phyloP scores from a whole-genome alignment of 805 yeast species.

The Zygosaccharomyces rouxii region DNA sequence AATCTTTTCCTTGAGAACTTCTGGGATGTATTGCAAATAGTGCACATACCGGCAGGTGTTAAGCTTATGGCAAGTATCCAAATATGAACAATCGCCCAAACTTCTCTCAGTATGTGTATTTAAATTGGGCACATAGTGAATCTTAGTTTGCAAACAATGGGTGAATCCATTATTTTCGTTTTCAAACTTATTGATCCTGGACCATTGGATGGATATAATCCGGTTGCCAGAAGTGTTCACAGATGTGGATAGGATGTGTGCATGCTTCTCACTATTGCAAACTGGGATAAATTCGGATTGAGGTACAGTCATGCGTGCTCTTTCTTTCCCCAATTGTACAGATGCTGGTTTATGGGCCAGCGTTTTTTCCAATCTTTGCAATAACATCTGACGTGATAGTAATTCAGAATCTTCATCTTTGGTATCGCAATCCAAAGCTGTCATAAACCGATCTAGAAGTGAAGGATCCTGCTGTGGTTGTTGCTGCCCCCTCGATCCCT shows the following conservation, averaged over 20 bases:
- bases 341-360: slow-evolving; percentile 25
- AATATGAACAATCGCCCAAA: slow-evolving; percentile 87
- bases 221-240: slow-evolving; percentile 27
- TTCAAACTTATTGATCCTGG: slow-evolving; percentile 24
- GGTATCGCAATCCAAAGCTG: slow-evolving; percentile 1
- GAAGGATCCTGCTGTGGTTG: background rate
- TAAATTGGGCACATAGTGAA: slow-evolving; percentile 53
- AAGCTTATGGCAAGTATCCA: slow-evolving; percentile 89
- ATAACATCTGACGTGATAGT: slow-evolving; percentile 5
- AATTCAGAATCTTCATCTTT: background rate
- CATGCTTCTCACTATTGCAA: slow-evolving; percentile 24
- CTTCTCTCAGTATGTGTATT: slow-evolving; percentile 61
- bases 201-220: slow-evolving; percentile 28
- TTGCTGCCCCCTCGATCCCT: background rate
- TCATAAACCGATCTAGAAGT: slow-evolving; percentile 7
- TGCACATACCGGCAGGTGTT: slow-evolving; percentile 77
- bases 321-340: slow-evolving; percentile 25
- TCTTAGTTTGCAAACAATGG: slow-evolving; percentile 36
- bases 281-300: slow-evolving; percentile 23
- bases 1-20: slow-evolving; percentile 24
- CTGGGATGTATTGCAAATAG: slow-evolving; percentile 47
- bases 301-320: slow-evolving; percentile 18
- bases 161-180: slow-evolving; percentile 21
- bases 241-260: slow-evolving; percentile 18
- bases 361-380: slow-evolving; percentile 15